phyloP scores from a whole-genome alignment of 1,139 yeast genomes.

The Casaregolazyma lundiana region DNA sequence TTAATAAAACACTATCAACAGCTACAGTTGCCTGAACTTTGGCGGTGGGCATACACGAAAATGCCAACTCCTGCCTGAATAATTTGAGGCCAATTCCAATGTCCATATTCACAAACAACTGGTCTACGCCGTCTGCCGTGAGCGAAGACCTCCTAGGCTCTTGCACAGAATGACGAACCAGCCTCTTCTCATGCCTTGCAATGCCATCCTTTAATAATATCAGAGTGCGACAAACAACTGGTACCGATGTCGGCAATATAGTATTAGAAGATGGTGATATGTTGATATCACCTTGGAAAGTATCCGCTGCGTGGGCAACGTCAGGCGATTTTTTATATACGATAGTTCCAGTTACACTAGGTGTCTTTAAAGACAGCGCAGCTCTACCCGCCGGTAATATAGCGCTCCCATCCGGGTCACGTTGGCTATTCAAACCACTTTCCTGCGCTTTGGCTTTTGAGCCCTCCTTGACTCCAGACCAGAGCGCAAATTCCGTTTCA shows the following conservation, averaged over 20 bases:
- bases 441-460: neutral
- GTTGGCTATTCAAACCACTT: neutral
- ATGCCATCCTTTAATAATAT: constrained; percentile 11
- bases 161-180: neutral
- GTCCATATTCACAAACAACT: constrained; percentile 45
- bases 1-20: constrained; percentile 57
- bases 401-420: neutral
- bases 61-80: constrained; percentile 65
- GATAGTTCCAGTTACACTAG: constrained; percentile 60
- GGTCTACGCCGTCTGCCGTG: constrained; percentile 14
- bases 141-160: constrained; percentile 3
- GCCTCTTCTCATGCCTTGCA: constrained; percentile 9
- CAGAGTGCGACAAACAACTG: constrained; percentile 58
- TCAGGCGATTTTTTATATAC: constrained; percentile 37
- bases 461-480: constrained; percentile 2
- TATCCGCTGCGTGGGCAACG: constrained; percentile 38
- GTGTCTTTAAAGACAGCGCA: constrained; percentile 66
- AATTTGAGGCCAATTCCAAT: constrained; percentile 60
- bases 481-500: constrained; percentile 20
- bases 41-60: constrained; percentile 92
- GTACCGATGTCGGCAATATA: constrained; percentile 70
- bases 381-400: constrained; percentile 29
- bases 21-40: constrained; percentile 84
- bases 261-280: constrained; percentile 73
- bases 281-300: constrained; percentile 48